Base-by-base conservation (phyloP, 768 basidiomycete species). In the Trametes cingulata region DNA sequence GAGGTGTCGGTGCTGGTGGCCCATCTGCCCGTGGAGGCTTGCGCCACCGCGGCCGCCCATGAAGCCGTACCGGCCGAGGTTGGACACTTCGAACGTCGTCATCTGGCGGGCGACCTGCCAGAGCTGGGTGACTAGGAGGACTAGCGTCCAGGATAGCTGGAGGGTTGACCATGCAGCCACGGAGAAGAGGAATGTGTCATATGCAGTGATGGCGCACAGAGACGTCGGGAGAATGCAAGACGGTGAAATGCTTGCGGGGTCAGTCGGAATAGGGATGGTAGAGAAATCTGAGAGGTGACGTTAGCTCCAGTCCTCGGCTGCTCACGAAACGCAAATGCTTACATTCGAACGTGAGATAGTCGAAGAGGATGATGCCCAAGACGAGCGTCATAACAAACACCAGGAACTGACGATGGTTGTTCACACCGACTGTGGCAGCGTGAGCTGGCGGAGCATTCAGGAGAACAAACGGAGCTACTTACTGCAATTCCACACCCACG, bases 401-500 rank as follows among this genome's bases (percentile, higher is more conserved):
- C 25, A 98, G 77, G 75, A 99, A 99, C 72, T 98, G 93, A 5
- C 96, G 89, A 68, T 98, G 97, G 68, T 98, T 99, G 65, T 91
- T 88, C 40, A 85, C 80, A 20, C 97, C 97, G 52, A 98, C 94
- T 93, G 51, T 4, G 6, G 37, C 58, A 15, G 33, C 9, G 50
- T 54, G 29, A 69, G 56, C 22, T 60, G 41, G 41, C 8, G 3
- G 56, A 49, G 37, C 27, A 17, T 9, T 20, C 22, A 40, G 19
- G 6, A 22, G 14, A 39, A 43, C n/a, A 17, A 24, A n/a, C 14
- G n/a, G 8, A 61, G 33, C 13, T 12, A 60, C 89, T 25, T 70
- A 93, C 93, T 86, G 72, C 96, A 98, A 74, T 98, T 98, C 95
- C 95, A 99, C 15, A 98, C 88, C 97, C 97, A 99, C 1, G 96